Evolutionary conservation across 352 stramenopile species (phyloP).

Genomic region (Globisporangium cederbergense): DNA sequence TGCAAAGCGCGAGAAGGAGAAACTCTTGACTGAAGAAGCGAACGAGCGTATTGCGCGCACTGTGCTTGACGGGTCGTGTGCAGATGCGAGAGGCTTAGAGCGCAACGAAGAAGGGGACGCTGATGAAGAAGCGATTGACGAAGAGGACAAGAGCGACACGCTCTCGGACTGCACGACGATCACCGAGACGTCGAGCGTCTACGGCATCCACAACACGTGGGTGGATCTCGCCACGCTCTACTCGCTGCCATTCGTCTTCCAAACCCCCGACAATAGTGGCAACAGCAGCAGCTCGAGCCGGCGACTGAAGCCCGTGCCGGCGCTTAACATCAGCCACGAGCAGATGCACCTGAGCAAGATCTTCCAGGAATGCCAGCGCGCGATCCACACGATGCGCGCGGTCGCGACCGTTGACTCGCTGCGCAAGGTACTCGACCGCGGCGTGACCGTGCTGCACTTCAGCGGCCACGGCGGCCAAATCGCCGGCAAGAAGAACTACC

Average conservation of each 20-base stretch:
- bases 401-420: conserved; percentile 71
- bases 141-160: conserved; percentile 76
- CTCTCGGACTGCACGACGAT: conserved; percentile 69
- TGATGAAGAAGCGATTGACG: conserved; percentile 17
- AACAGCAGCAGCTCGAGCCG: conserved; percentile 15
- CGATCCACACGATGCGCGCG: conserved; percentile 70
- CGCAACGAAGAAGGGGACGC: not conserved
- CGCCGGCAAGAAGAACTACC: conserved; percentile 55
- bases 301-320: conserved; percentile 56
- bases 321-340: conserved; percentile 67
- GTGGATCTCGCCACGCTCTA: conserved; percentile 77
- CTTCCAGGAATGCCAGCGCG: conserved; percentile 68
- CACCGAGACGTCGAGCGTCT: conserved; percentile 71
- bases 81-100: conserved; percentile 11
- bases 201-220: conserved; percentile 76
- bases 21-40: conserved; percentile 42
- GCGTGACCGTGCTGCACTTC: conserved; percentile 75
- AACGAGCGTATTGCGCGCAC: conserved; percentile 62
- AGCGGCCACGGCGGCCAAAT: conserved; percentile 70
- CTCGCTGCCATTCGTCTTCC: conserved; percentile 66
- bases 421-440: conserved; percentile 72
- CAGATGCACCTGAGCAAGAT: conserved; percentile 69
- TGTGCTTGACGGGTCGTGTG: conserved; percentile 37
- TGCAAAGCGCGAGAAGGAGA: conserved; percentile 21
- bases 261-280: conserved; percentile 18